These are phyloP conservation scores for Phytophthora syringae DNA, from an alignment of 352 stramenopile genomes.

Conservation along the genomic window DNA sequence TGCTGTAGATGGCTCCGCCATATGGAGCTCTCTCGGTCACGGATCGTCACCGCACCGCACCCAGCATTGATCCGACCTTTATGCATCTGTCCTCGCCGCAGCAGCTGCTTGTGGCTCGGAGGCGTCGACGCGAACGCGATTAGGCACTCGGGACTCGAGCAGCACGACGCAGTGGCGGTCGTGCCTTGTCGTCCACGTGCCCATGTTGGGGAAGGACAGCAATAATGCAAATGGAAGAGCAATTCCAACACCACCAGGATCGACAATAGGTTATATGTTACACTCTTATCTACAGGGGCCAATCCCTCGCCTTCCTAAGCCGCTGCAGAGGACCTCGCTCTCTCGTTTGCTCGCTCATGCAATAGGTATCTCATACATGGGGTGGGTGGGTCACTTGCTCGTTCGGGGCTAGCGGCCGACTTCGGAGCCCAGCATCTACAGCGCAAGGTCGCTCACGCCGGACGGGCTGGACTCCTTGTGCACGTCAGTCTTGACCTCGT, in stretches of 20 bases:
- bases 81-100: constrained; percentile 33
- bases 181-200: no score
- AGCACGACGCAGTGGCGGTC: no score
- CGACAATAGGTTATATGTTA: constrained; percentile 70
- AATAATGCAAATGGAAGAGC: constrained; percentile 2
- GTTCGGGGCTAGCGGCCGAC: no score
- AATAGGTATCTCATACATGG: constrained; percentile 26
- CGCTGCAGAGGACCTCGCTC: constrained; percentile 21
- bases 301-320: constrained; percentile 26
- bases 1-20: constrained; percentile 27
- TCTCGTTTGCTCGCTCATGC: constrained; percentile 22
- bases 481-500: constrained; percentile 40
- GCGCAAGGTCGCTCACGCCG: constrained; percentile 51
- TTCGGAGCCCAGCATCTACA: no score
- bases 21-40: constrained; percentile 22
- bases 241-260: constrained; percentile 6
- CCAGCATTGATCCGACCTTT: constrained; percentile 42
- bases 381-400: constrained; percentile 6
- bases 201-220: no score
- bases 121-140: constrained; percentile 34
- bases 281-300: constrained; percentile 43
- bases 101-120: constrained; percentile 29
- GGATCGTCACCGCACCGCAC: constrained; percentile 19
- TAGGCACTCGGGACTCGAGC: constrained; percentile 8
- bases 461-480: constrained; percentile 63